Percentiles rank a stretch among this genome's conserved stretches.
These are phyloP conservation scores for Leccinum subtestaceum DNA, from an alignment of 768 basidiomycete species.

Conservation along the genomic window DNA sequence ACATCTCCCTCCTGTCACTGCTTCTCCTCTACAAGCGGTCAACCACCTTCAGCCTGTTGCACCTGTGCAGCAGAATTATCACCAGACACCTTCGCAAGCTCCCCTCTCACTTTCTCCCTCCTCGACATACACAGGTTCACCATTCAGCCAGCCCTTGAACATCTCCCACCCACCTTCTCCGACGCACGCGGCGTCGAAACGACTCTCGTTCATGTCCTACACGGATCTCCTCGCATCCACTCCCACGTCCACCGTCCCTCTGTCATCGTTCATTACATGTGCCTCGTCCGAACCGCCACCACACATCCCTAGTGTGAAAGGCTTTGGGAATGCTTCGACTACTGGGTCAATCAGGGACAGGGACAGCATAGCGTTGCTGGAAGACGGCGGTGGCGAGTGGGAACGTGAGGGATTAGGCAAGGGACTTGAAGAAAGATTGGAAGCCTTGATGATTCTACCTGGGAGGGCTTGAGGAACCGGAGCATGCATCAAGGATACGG, in stretches of 20 bases:
- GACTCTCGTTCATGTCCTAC: conserved; percentile 88
- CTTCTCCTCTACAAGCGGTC: conserved; percentile 23
- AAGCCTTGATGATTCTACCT: conserved; percentile 45
- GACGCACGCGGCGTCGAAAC: conserved; percentile 51
- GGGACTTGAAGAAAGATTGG: conserved; percentile 81
- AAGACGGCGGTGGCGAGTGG: conserved; percentile 83
- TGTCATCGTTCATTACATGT: conserved; percentile 70
- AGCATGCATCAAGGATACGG: not conserved
- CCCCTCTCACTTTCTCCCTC: conserved; percentile 20
- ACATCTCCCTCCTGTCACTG: conserved; percentile 26
- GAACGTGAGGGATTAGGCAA: conserved; percentile 79
- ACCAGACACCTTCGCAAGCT: conserved; percentile 16
- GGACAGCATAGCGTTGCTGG: conserved; percentile 46
- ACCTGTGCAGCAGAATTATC: conserved; percentile 13
- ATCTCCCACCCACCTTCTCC: conserved; percentile 45
- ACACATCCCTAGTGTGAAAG: conserved; percentile 64
- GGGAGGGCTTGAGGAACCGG: conserved; percentile 20
- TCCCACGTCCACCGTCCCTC: conserved; percentile 66
- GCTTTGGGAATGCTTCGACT: conserved; percentile 35
- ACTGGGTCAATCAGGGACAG: conserved; percentile 32
- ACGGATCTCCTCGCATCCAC: conserved; percentile 78
- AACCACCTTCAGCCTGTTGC: conserved; percentile 12
- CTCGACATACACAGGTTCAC: conserved; percentile 28
- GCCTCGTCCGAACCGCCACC: conserved; percentile 63
- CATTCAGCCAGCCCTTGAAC: conserved; percentile 22